Conservation (phyloP, 208 protist genomes). For the Leishmania gerbilli region DNA sequence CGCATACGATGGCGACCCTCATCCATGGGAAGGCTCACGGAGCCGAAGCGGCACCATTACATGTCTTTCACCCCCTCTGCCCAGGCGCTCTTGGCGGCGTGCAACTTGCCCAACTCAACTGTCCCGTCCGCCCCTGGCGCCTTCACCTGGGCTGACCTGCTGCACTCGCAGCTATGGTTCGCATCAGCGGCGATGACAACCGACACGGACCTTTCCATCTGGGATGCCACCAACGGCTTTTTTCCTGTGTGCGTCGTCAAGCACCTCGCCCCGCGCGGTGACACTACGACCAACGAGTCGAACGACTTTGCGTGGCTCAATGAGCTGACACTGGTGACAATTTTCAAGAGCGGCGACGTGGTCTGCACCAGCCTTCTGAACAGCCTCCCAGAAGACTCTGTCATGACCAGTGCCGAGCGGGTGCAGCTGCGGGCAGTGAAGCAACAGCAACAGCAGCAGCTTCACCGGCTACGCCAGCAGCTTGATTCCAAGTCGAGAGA, state of each 20-base stretch:
- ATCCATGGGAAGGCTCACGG: conserved; percentile 26
- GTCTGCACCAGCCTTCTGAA: conserved; percentile 67
- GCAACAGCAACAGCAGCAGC: conserved; percentile 19
- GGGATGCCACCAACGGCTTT: conserved; percentile 72
- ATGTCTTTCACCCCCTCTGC: conserved; percentile 33
- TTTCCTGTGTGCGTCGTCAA: conserved; percentile 60
- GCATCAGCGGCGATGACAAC: conserved; percentile 60
- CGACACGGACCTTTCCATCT: conserved; percentile 73
- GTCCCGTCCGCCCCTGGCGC: background rate
- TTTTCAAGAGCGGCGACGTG: conserved; percentile 67
- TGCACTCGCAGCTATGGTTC: conserved; percentile 82
- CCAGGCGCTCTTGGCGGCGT: conserved; percentile 18
- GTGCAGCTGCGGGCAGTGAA: background rate
- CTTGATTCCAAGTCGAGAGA: conserved; percentile 7
- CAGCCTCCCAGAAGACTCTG: conserved; percentile 26
- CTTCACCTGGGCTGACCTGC: conserved; percentile 31
- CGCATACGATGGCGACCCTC: conserved; percentile 71
- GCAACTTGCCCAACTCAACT: background rate
- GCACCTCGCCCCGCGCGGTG: conserved; percentile 14
- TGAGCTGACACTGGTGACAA: conserved; percentile 65
- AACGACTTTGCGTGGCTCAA: conserved; percentile 86
- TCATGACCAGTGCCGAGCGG: conserved; percentile 16
- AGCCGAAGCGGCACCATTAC: conserved; percentile 33
- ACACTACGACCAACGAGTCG: conserved; percentile 35
- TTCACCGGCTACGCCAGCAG: background rate